Conservation (phyloP, 148 eudicot genomes). For the Heliamphora exappendiculata region DNA sequence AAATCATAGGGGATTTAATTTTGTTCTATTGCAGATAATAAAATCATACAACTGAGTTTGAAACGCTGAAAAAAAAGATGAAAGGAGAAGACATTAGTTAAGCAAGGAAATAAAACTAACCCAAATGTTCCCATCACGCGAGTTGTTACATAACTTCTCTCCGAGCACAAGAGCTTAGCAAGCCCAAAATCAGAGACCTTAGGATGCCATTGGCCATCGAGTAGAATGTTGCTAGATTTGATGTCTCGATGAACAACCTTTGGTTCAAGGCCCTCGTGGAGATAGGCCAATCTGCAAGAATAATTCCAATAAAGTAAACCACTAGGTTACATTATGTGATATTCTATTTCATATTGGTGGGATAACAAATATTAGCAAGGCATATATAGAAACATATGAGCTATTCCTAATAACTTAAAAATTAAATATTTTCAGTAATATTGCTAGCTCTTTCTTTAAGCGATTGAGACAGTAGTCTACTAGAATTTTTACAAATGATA, state of each 20-base stretch:
- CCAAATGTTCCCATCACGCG: conserved; percentile 98
- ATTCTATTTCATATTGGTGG: too few relatives aligned
- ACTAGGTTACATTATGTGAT: background rate
- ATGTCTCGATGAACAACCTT: conserved; percentile 92
- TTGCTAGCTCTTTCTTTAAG: too few relatives aligned
- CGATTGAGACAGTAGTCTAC: too few relatives aligned
- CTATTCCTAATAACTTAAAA: too few relatives aligned
- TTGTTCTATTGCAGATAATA: background rate
- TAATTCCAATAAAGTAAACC: background rate
- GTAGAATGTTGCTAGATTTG: conserved; percentile 75
- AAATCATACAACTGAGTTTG: background rate
- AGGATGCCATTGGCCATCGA: conserved; percentile 71
- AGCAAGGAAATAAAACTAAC: conserved; percentile 30
- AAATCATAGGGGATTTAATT: background rate
- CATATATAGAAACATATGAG: too few relatives aligned
- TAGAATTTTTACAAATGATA: too few relatives aligned
- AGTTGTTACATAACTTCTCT: conserved; percentile 75
- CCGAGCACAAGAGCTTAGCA: conserved; percentile 79
- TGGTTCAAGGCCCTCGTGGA: conserved; percentile 93
- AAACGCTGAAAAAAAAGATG: background rate
- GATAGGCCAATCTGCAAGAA: conserved; percentile 73
- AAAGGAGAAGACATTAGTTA: background rate
- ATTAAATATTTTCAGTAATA: too few relatives aligned
- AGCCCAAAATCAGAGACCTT: conserved; percentile 93
- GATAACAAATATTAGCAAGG: too few relatives aligned